A percentile compares a stretch with the other conserved stretches of the same genome.
These are phyloP conservation scores for Phytopythium delawarense DNA, from an alignment of 352 stramenopile genomes.

Conservation along the genomic window DNA sequence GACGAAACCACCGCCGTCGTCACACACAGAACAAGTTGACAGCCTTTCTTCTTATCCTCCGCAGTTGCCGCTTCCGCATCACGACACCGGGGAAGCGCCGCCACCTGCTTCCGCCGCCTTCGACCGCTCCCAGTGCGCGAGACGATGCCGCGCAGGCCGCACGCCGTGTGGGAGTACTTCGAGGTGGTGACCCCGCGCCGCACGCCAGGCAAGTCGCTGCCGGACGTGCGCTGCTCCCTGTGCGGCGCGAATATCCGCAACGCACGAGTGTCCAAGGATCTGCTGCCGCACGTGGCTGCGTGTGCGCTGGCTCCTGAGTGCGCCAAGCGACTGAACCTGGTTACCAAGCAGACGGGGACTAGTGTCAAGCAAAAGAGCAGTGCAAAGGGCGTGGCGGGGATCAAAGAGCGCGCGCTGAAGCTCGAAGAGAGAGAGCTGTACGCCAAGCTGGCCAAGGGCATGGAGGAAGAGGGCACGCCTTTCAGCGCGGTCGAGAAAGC, in stretches of 20 bases:
- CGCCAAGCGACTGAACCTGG: background rate
- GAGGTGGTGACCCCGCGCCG: background rate
- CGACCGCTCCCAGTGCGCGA: background rate
- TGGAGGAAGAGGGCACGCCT: conserved; percentile 1
- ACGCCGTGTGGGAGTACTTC: conserved; percentile 7
- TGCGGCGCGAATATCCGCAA: background rate
- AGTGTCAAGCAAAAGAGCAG: background rate
- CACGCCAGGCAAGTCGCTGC: background rate
- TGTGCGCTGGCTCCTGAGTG: background rate
- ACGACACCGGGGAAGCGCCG: background rate
- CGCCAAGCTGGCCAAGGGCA: background rate
- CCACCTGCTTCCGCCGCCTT: background rate
- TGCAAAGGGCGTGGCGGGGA: background rate
- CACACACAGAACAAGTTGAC: background rate
- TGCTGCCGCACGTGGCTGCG: background rate
- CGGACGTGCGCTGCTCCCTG: conserved; percentile 2
- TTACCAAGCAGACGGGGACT: background rate
- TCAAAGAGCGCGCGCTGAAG: background rate
- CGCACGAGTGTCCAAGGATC: background rate
- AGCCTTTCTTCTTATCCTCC: background rate
- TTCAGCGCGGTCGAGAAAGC: background rate
- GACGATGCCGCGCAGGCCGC: conserved; percentile 6
- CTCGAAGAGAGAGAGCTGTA: background rate
- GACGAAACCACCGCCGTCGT: too few species aligned
- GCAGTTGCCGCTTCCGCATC: background rate